Evolutionary conservation across 257 asterid genomes (phyloP).

Genomic region (Rubia yunnanensis): DNA sequence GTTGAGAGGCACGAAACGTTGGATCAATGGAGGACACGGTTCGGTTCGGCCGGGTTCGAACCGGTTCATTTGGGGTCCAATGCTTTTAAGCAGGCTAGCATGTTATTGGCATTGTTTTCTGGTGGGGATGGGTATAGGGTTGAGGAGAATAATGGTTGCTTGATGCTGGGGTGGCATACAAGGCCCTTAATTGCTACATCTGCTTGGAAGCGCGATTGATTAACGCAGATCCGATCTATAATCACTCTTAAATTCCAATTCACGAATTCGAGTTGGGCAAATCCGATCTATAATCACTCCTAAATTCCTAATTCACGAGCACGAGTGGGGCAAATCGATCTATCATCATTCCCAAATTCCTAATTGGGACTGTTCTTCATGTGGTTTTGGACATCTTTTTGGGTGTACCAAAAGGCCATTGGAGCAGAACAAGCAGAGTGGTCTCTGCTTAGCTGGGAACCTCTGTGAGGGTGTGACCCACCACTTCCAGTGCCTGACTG

Average conservation of each 20-base stretch:
- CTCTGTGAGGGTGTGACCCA: constrained; percentile 24
- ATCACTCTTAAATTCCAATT: too few relatives aligned
- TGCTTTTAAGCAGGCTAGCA: constrained; percentile 77
- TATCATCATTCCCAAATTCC: too few relatives aligned
- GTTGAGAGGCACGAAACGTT: constrained; percentile 86
- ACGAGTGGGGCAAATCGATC: neutral
- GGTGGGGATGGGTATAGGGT: constrained; percentile 88
- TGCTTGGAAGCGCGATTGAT: constrained; percentile 61
- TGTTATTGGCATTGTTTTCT: constrained; percentile 62
- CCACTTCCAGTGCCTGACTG: constrained; percentile 20
- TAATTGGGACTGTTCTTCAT: neutral
- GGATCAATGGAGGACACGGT: constrained; percentile 59
- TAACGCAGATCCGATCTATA: too few relatives aligned
- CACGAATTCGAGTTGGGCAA: too few relatives aligned
- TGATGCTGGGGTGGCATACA: constrained; percentile 94
- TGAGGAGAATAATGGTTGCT: constrained; percentile 73
- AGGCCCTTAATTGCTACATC: constrained; percentile 84
- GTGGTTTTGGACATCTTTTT: neutral
- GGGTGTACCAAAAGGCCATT: constrained; percentile 8
- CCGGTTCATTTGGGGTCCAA: constrained; percentile 77
- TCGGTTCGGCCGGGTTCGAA: constrained; percentile 40
- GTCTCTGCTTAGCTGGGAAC: constrained; percentile 18
- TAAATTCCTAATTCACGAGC: neutral
- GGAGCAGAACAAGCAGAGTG: constrained; percentile 4
- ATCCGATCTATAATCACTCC: too few relatives aligned